phyloP scores from a whole-genome alignment of 495 filamentous ascomycete genomes.

The Xylaria curta region DNA sequence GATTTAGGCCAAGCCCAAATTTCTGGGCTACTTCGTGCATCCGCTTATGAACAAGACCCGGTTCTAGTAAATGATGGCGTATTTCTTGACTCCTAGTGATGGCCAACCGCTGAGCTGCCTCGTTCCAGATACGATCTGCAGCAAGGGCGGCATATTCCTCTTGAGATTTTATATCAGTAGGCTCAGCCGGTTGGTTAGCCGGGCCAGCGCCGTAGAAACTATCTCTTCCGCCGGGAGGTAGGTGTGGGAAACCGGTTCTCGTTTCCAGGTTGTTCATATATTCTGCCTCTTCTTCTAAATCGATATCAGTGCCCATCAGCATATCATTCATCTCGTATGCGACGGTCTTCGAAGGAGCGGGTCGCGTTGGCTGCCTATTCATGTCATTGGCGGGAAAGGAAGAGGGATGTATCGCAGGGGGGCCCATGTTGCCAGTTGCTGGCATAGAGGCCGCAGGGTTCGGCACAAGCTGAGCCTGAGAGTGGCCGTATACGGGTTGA shows the following conservation, averaged over 20 bases:
- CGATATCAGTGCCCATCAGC: constrained; percentile 77
- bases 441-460: constrained; percentile 32
- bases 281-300: constrained; percentile 83
- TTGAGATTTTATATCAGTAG: constrained; percentile 53
- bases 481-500: constrained; percentile 38
- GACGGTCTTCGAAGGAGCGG: constrained; percentile 67
- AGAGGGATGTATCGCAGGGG: constrained; percentile 55
- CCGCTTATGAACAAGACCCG: constrained; percentile 51
- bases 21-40: constrained; percentile 68
- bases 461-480: constrained; percentile 48
- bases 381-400: constrained; percentile 30
- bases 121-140: constrained; percentile 55
- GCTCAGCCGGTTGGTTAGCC: constrained; percentile 60
- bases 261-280: constrained; percentile 63
- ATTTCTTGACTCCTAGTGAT: constrained; percentile 55
- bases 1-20: constrained; percentile 60
- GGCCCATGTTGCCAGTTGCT: constrained; percentile 69
- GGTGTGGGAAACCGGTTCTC: constrained; percentile 55
- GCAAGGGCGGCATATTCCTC: constrained; percentile 57
- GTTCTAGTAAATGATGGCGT: constrained; percentile 47
- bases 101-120: constrained; percentile 51
- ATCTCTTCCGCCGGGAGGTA: constrained; percentile 51
- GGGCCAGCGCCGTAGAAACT: constrained; percentile 66
- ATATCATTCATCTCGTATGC: constrained; percentile 76
- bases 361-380: constrained; percentile 57